Evolutionary conservation across 495 filamentous ascomycete species (phyloP).

Genomic region (Massariosphaeria phaeospora): DNA sequence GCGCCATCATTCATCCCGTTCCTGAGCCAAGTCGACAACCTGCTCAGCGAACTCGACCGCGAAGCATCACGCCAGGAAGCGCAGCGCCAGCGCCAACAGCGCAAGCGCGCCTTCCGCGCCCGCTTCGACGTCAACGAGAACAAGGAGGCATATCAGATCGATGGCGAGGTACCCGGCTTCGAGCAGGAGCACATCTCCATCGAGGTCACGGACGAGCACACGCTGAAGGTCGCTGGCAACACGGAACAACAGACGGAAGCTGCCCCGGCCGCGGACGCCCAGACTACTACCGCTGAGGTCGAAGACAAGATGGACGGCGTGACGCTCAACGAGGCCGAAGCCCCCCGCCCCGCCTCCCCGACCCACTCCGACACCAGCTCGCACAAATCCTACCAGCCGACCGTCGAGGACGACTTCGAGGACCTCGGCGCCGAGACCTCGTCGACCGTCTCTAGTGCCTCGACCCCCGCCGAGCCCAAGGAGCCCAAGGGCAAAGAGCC

Average conservation of each 20-base stretch:
- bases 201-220: slow-evolving; percentile 31
- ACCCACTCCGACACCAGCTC: slow-evolving; percentile 5
- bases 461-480: slow-evolving; percentile 19
- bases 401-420: slow-evolving; percentile 34
- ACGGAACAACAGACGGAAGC: slow-evolving; percentile 8
- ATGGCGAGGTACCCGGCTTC: slow-evolving; percentile 28
- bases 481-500: slow-evolving; percentile 17
- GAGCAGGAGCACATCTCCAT: slow-evolving; percentile 27
- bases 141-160: slow-evolving; percentile 20
- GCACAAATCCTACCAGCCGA: slow-evolving; percentile 31
- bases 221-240: slow-evolving; percentile 22
- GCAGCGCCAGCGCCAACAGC: slow-evolving; percentile 14
- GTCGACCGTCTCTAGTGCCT: slow-evolving; percentile 9
- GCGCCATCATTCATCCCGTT: slow-evolving; percentile 20
- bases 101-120: slow-evolving; percentile 18
- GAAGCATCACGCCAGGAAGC: slow-evolving; percentile 15
- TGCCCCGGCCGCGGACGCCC: slow-evolving; percentile 34
- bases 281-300: slow-evolving; percentile 45
- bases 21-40: slow-evolving; percentile 22
- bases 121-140: slow-evolving; percentile 26
- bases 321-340: slow-evolving; percentile 6
- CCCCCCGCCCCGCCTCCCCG: neutral
- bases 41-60: slow-evolving; percentile 22
- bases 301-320: slow-evolving; percentile 20
- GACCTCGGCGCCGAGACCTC: slow-evolving; percentile 23